Evolutionary conservation across 805 yeast species (phyloP), one percentile per base, ranked within the genome.

Genomic region (Grigorovia transvaalensis): DNA sequence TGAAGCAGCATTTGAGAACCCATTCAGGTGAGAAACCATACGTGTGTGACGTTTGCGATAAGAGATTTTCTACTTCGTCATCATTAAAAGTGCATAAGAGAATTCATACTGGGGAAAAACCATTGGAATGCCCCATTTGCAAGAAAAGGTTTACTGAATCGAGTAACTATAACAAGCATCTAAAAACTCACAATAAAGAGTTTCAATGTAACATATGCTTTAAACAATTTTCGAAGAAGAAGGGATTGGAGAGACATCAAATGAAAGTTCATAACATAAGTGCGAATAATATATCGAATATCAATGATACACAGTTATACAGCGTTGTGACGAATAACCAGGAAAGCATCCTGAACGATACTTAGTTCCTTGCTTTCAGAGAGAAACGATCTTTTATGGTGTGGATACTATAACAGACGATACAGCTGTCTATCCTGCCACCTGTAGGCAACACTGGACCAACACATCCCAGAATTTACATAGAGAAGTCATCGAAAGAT

Each of bases 1-100:
- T 93, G 45, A 75, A 76, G 45, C 96, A 88, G 67, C 99, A 93
- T 67, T 67, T 77, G 71, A 73, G 96, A 50, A 81, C 79, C 2
- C 98, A 91, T 65, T 81, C 91, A 1, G 96, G 96, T 2, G 97
- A 89, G 60, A 85, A 82, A 61, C 98, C 98, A 1, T 89, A 76
- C 65, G 67, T 66, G 50, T 91, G 99, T 66, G 71, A 75, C 27
- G 63, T 72, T 1, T 91, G 99, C 66, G 82, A 78, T 4, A 90
- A 88, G 65, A 65, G 72, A 27, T 91, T 91, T 71, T 85, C 96
- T 11, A 88, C 95, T 1, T 78, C 86, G 30, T 82, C 93, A 4
- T 83, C 93, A 15, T 72, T 90, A 46, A 84, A 88, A 1, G 88
- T 91, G 33, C 98, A 93, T 69, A 68, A 77, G 46, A 74, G 98